These are phyloP conservation scores for Suillus paluster DNA, from an alignment of 768 basidiomycete species.

Conservation along the genomic window DNA sequence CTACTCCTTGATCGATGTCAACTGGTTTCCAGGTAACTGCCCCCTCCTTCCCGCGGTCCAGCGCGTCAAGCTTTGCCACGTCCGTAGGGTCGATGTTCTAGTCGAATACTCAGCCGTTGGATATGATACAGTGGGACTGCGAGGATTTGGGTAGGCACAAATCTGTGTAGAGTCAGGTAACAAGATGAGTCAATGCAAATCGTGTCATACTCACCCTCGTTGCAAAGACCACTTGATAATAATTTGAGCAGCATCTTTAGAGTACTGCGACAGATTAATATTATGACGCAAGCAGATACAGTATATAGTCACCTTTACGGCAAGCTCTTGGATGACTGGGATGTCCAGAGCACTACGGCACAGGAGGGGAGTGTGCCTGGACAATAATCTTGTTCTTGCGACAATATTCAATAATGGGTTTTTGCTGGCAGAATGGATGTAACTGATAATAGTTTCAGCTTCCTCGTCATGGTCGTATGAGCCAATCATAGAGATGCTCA, in stretches of 20 bases:
- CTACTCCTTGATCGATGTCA: constrained; percentile 18
- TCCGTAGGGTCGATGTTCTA: constrained; percentile 48
- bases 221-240: constrained; percentile 90
- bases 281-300: not conserved
- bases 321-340: constrained; percentile 51
- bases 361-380: constrained; percentile 44
- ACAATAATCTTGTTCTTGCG: constrained; percentile 39
- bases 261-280: constrained; percentile 40
- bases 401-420: constrained; percentile 40
- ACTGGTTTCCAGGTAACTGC: constrained; percentile 56
- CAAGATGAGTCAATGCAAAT: not conserved
- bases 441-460: constrained; percentile 13
- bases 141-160: constrained; percentile 56
- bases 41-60: constrained; percentile 51
- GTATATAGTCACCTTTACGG: constrained; percentile 52
- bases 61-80: constrained; percentile 46
- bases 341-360: constrained; percentile 47
- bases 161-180: constrained; percentile 30
- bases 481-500: constrained; percentile 27
- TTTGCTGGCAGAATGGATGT: constrained; percentile 43
- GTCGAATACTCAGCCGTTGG: constrained; percentile 50
- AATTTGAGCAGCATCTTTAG: constrained; percentile 69
- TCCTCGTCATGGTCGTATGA: not conserved
- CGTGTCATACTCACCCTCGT: constrained; percentile 51
- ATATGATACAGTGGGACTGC: constrained; percentile 43